Percentiles rank a stretch among this genome's conserved stretches.
These are phyloP conservation scores for Ramalina peruviana DNA, from an alignment of 495 filamentous ascomycete species.

Conservation along the genomic window DNA sequence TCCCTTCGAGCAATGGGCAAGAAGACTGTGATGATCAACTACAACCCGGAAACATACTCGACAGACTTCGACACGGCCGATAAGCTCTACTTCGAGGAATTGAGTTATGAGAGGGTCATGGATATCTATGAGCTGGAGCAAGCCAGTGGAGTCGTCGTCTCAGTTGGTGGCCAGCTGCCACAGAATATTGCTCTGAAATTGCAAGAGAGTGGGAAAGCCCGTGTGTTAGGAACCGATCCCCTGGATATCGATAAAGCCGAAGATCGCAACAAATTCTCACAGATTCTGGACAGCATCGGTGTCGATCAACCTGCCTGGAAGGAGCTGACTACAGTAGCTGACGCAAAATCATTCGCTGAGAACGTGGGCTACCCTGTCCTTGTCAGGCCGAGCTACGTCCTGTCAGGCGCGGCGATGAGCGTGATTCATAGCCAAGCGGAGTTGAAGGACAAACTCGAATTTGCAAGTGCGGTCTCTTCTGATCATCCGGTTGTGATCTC, in stretches of 20 bases:
- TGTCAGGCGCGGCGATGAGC: conserved; percentile 96
- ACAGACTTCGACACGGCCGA: conserved; percentile 95
- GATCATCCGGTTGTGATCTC: conserved; percentile 98
- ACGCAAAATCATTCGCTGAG: conserved; percentile 73
- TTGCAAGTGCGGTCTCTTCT: conserved; percentile 79
- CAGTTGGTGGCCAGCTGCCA: conserved; percentile 87
- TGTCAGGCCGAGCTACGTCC: conserved; percentile 87
- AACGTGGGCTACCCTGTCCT: conserved; percentile 83
- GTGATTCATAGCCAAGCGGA: conserved; percentile 83
- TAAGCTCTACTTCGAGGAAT: conserved; percentile 90
- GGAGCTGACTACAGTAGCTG: conserved; percentile 79
- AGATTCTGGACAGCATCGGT: conserved; percentile 88
- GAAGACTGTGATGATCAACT: conserved; percentile 98
- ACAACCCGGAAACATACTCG: conserved; percentile 76
- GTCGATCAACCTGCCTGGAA: conserved; percentile 98
- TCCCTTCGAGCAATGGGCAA: conserved; percentile 80
- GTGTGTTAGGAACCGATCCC: conserved; percentile 82
- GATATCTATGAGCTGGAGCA: conserved; percentile 94
- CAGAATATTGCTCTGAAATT: conserved; percentile 93
- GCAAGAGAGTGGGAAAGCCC: conserved; percentile 81
- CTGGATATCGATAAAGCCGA: conserved; percentile 93
- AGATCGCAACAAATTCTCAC: conserved; percentile 94
- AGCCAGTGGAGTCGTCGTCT: conserved; percentile 81
- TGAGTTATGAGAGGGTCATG: conserved; percentile 96
- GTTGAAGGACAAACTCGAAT: conserved; percentile 74